Evolutionary conservation across 208 protist genomes (phyloP), one percentile per base, ranked within the genome.

Genomic region (Trypanosoma lewisi): DNA sequence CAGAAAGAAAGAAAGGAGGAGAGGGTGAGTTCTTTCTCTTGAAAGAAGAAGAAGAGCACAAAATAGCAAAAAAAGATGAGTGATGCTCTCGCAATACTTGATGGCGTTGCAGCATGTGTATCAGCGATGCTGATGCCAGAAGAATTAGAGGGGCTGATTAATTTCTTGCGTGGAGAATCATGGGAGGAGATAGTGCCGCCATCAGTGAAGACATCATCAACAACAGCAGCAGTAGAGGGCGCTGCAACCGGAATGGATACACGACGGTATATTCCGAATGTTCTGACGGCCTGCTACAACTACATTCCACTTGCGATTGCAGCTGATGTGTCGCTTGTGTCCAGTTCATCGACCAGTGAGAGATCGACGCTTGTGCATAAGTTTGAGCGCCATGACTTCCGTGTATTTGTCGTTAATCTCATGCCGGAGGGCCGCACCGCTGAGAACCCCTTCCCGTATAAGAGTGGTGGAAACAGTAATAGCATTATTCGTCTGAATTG

Each of bases 261-360:
- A 3, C 21, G 11, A 28, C 36, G 71, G 19, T 33, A 53, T 21
- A 63, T 75, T 49, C 73, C 76, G 6, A 72, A 77, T 25, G 56
- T 62, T 0, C 53, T 83, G 2, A 61, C 48, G 14, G 42, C 48
- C 12, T 82, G 70, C 68, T 82, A 83, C 33, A 73, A 57, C 27
- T 87, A 81, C 56, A 82, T 87, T 17, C 85, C 85, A 0, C 77
- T 92, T 7, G 85, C 75, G 14, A 87, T 92, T 56, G 85, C 73
- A 3, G 69, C 74, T 28, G 58, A 78, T 27, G 37, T 53, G 9
- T 61, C 65, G 0, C 71, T 85, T 48, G 27, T 85, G 16, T 80
- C 82, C 27, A 54, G 75, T 16, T 64, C 72, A 21, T 78, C 81
- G 1, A 60, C 65, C 2, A 71, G 67, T 36, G 82, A 72, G 17